A percentile compares a stretch with the other conserved stretches of the same genome.
These are phyloP conservation scores for Myxozyma geophila DNA, from an alignment of 805 yeast species.

Conservation along the genomic window DNA sequence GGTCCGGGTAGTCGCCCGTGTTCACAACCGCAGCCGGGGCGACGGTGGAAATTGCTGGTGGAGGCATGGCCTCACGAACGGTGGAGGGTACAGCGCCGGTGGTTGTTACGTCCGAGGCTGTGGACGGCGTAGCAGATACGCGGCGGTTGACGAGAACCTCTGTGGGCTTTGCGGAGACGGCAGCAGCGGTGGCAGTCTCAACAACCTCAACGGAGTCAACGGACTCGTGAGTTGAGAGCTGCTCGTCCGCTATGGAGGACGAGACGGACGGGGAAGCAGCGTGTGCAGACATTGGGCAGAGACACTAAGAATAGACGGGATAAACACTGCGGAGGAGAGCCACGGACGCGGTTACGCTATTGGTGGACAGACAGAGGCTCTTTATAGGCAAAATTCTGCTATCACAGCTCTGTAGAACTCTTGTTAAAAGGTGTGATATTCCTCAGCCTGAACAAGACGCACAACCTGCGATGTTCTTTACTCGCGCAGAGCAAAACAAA, in stretches of 20 bases:
- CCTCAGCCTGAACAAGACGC: too few relatives aligned
- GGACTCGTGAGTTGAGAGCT: slow-evolving; percentile 17
- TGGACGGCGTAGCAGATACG: slow-evolving; percentile 29
- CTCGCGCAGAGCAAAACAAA: background rate
- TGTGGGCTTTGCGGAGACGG: slow-evolving; percentile 18
- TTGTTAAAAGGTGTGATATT: background rate
- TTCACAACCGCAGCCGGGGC: background rate
- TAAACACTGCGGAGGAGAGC: too few relatives aligned
- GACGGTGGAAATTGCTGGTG: slow-evolving; percentile 7
- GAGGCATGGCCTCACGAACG: slow-evolving; percentile 18
- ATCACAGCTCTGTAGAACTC: too few relatives aligned
- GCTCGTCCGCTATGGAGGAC: slow-evolving; percentile 14
- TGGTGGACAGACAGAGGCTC: too few relatives aligned
- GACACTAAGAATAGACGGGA: background rate
- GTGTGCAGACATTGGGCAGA: slow-evolving; percentile 8
- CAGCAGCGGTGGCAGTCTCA: slow-evolving; percentile 29
- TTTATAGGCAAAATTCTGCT: too few relatives aligned
- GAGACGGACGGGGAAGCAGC: background rate
- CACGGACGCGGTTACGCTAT: too few relatives aligned
- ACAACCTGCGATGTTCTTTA: background rate
- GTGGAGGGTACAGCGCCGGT: slow-evolving; percentile 14
- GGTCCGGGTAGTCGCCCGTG: background rate
- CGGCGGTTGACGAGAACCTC: slow-evolving; percentile 32
- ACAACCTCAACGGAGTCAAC: slow-evolving; percentile 19
- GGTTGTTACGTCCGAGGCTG: slow-evolving; percentile 10